These are phyloP conservation scores for Boletellus deceptivus DNA, from an alignment of 1,284 basidiomycete genomes.

Conservation along the genomic window DNA sequence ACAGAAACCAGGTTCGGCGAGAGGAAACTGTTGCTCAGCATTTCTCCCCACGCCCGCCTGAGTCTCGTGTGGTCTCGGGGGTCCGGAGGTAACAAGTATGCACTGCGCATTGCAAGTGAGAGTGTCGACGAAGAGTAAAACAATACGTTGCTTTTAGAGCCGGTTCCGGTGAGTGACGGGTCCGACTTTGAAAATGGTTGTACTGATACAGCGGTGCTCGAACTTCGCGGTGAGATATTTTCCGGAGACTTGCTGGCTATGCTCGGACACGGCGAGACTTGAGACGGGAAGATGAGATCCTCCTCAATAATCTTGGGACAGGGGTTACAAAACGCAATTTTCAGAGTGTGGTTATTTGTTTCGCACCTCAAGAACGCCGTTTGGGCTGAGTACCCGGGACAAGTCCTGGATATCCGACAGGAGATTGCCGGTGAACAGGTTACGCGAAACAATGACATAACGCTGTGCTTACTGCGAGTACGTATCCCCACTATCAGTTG, in stretches of 20 bases:
- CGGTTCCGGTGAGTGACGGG: constrained; percentile 14
- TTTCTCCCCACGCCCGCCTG: constrained; percentile 62
- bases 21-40: constrained; percentile 61
- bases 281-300: constrained; percentile 66
- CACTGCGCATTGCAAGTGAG: constrained; percentile 14
- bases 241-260: constrained; percentile 18
- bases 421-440: constrained; percentile 5
- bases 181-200: constrained; percentile 28
- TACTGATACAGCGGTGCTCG: constrained; percentile 27
- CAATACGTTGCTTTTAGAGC: constrained; percentile 17
- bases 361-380: constrained; percentile 62
- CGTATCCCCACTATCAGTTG: constrained; percentile 45
- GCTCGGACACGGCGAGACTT: constrained; percentile 14
- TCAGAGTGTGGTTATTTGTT: constrained; percentile 4
- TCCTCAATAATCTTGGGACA: constrained; percentile 61
- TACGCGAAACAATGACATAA: constrained; percentile 11
- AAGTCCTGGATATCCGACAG: constrained; percentile 49
- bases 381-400: constrained; percentile 57
- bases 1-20: constrained; percentile 53
- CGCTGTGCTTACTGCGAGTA: constrained; percentile 44
- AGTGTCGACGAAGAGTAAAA: constrained; percentile 21
- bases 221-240: constrained; percentile 28
- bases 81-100: constrained; percentile 31
- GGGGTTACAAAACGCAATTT: constrained; percentile 4
- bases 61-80: constrained; percentile 64